A percentile compares a stretch with the other conserved stretches of the same genome.
phyloP scores from a whole-genome alignment of 768 basidiomycete genomes.

The Amanita molliuscula region DNA sequence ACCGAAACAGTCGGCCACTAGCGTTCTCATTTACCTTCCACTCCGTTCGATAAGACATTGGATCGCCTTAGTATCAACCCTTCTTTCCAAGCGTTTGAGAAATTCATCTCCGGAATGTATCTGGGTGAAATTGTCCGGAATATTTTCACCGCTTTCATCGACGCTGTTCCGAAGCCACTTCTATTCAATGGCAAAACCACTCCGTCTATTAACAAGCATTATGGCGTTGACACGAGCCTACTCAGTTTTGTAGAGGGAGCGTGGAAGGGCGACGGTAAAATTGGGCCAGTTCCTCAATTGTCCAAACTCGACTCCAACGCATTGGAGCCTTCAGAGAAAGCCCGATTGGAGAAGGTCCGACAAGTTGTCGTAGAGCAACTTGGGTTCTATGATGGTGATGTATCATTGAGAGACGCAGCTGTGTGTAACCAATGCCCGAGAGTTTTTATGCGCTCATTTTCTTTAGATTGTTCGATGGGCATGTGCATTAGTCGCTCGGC shows the following conservation, averaged over 20 bases:
- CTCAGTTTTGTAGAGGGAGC: conserved; percentile 77
- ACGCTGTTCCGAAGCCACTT: conserved; percentile 57
- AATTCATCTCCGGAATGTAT: conserved; percentile 99
- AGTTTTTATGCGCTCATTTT: conserved; percentile 13
- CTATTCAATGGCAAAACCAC: conserved; percentile 80
- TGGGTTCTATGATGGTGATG: conserved; percentile 43
- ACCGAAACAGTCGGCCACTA: conserved; percentile 18
- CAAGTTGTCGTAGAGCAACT: conserved; percentile 53
- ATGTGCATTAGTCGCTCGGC: conserved; percentile 62
- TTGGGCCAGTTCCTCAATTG: conserved; percentile 26
- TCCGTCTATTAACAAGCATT: conserved; percentile 69
- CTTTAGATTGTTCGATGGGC: conserved; percentile 72
- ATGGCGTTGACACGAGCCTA: conserved; percentile 91
- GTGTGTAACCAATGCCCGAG: conserved; percentile 18
- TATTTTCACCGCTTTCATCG: conserved; percentile 72
- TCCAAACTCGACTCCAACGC: conserved; percentile 19
- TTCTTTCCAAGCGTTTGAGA: conserved; percentile 88
- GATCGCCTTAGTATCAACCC: conserved; percentile 96
- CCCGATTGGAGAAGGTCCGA: conserved; percentile 44
- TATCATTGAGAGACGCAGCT: conserved; percentile 48
- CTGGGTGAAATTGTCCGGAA: conserved; percentile 90
- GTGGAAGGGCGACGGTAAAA: conserved; percentile 41
- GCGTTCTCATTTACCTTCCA: conserved; percentile 78
- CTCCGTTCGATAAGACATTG: conserved; percentile 83
- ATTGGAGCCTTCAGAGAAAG: conserved; percentile 19